These are phyloP conservation scores for Actinomortierella wolfii DNA, from an alignment of 371 early-diverging fungal genomes.

Conservation along the genomic window DNA sequence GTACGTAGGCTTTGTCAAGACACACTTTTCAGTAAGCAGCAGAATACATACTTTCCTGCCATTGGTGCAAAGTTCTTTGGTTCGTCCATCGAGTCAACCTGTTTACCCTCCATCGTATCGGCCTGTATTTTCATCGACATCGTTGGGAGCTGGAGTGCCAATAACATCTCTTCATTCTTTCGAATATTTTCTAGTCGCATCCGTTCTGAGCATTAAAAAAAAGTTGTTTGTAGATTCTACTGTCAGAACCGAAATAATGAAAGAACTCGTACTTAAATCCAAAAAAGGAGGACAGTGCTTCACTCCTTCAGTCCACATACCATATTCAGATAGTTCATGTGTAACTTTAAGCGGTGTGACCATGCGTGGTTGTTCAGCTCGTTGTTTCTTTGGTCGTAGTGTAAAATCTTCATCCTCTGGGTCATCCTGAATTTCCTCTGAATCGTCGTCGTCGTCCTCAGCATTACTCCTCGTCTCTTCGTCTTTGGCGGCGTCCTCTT, in stretches of 20 bases:
- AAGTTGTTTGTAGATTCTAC: no score
- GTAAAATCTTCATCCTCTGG: neutral
- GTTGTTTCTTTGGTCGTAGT: neutral
- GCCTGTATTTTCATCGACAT: conserved; percentile 17
- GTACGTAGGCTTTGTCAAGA: no score
- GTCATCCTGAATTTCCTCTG: conserved; percentile 1
- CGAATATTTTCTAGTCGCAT: conserved; percentile 67
- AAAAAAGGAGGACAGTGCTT: neutral
- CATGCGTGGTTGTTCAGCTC: neutral
- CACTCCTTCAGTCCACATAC: conserved; percentile 1
- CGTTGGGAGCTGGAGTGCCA: conserved; percentile 49
- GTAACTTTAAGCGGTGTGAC: no score
- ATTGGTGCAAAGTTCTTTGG: neutral
- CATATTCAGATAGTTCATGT: conserved; percentile 28
- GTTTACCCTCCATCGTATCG: conserved; percentile 5
- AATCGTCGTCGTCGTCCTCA: conserved; percentile 10
- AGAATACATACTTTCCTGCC: neutral
- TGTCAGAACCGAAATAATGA: no score
- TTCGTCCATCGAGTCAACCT: neutral
- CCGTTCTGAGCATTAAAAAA: conserved; percentile 44
- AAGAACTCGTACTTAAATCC: neutral
- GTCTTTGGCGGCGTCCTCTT: neutral
- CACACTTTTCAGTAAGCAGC: no score
- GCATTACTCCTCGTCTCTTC: conserved; percentile 14
- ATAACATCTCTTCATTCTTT: conserved; percentile 62